phyloP scores from a whole-genome alignment of 139 green algal species.

The Asterochloris sp. region DNA sequence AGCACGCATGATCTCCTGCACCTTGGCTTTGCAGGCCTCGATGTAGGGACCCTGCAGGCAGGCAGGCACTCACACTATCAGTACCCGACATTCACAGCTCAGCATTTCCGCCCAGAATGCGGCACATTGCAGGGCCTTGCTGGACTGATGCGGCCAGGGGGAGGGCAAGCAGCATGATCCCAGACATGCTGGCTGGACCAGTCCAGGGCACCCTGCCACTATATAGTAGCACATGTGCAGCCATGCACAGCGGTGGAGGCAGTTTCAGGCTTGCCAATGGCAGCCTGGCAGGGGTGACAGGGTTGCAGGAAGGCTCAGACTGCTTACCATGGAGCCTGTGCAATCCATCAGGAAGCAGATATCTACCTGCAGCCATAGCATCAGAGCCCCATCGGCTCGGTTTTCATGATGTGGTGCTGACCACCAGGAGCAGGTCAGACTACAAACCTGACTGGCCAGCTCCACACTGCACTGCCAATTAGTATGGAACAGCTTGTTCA shows the following conservation, averaged over 20 bases:
- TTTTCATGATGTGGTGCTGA: too few species aligned
- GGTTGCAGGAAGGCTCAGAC: background rate
- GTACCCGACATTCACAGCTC: background rate
- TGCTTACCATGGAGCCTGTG: conserved; percentile 25
- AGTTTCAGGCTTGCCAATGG: background rate
- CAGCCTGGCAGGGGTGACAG: background rate
- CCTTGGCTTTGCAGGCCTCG: conserved; percentile 16
- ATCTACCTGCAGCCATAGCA: background rate
- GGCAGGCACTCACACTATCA: background rate
- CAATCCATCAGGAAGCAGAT: conserved; percentile 20
- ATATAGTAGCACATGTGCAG: too few species aligned
- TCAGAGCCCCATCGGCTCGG: too few species aligned
- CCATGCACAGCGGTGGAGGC: background rate
- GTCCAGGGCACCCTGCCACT: background rate
- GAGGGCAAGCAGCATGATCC: background rate
- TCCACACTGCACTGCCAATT: too few species aligned
- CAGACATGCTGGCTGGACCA: background rate
- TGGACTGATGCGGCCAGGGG: background rate
- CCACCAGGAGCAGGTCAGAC: too few species aligned
- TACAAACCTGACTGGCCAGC: too few species aligned
- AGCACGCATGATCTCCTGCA: conserved; percentile 15
- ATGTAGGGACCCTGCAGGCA: conserved; percentile 9
- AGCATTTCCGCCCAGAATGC: background rate
- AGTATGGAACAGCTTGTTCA: too few species aligned
- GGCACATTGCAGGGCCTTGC: background rate